Percentiles rank a stretch among this genome's conserved stretches.
These are phyloP conservation scores for Trichophyton equinum DNA, from an alignment of 2,329 filamentous ascomycete genomes.

Conservation along the genomic window DNA sequence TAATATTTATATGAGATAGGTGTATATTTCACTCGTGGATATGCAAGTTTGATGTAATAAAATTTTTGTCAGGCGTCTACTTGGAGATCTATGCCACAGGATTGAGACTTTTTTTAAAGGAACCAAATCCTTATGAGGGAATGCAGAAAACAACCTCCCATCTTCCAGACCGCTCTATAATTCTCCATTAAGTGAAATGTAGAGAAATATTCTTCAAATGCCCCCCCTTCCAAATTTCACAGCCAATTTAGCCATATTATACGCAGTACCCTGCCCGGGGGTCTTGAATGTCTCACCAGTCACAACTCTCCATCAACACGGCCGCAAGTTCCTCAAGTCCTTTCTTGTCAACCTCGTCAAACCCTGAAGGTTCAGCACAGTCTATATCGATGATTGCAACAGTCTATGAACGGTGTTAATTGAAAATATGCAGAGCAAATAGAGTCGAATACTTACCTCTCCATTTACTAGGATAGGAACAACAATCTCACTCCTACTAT, in stretches of 20 bases:
- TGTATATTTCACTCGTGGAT: too few species aligned
- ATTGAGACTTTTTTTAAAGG: too few species aligned
- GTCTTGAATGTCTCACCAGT: constrained; percentile 21
- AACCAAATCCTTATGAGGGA: not conserved
- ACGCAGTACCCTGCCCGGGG: not conserved
- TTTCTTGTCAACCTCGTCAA: constrained; percentile 34
- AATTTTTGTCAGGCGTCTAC: too few species aligned
- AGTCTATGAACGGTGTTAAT: constrained; percentile 21
- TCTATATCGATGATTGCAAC: constrained; percentile 39
- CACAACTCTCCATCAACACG: constrained; percentile 30
- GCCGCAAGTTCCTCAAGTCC: constrained; percentile 32
- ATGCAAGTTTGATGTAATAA: too few species aligned
- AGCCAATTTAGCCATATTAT: not conserved
- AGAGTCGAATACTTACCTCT: constrained; percentile 23
- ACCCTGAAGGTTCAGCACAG: constrained; percentile 32
- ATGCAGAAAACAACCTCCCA: too few species aligned
- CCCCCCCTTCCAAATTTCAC: not conserved
- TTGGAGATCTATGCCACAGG: too few species aligned
- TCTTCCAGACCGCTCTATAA: not conserved
- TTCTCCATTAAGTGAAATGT: not conserved
- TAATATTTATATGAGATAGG: too few species aligned
- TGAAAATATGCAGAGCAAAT: not conserved
- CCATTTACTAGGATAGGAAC: constrained; percentile 33
- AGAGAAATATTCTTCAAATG: not conserved
- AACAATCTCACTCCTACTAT: constrained; percentile 39